Evolutionary conservation across 768 basidiomycete genomes (phyloP).

Genomic region (Rhizopogon vulgaris): DNA sequence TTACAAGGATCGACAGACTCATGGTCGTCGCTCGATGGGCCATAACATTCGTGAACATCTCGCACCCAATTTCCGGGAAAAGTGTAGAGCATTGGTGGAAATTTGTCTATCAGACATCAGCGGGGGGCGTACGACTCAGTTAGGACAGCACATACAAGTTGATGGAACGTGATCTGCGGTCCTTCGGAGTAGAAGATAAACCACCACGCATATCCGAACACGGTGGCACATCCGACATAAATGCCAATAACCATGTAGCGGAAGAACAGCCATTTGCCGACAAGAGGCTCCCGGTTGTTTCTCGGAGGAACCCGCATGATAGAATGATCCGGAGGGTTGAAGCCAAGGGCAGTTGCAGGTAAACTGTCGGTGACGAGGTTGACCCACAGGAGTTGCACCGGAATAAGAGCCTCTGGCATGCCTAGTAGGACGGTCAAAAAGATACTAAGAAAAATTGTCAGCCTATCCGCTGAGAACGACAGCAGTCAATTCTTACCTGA

Average conservation of each 20-base stretch:
- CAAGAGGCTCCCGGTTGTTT: constrained; percentile 83
- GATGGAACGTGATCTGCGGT: constrained; percentile 89
- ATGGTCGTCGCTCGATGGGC: constrained; percentile 89
- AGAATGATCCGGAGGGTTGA: constrained; percentile 94
- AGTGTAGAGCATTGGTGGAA: constrained; percentile 85
- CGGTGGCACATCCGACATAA: constrained; percentile 93
- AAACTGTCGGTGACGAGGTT: constrained; percentile 96
- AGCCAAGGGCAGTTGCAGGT: constrained; percentile 94
- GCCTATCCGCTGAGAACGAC: background rate
- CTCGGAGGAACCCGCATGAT: constrained; percentile 96
- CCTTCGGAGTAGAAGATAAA: constrained; percentile 88
- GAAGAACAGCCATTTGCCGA: constrained; percentile 93
- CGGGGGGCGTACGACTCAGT: background rate
- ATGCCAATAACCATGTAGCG: constrained; percentile 89
- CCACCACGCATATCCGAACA: constrained; percentile 99
- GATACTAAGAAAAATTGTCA: constrained; percentile 47
- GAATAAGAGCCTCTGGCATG: constrained; percentile 99
- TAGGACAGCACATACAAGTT: constrained; percentile 59
- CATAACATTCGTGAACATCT: constrained; percentile 90
- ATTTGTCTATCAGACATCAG: constrained; percentile 59
- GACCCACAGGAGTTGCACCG: constrained; percentile 97
- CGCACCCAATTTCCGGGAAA: constrained; percentile 91
- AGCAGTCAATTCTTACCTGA: constrained; percentile 40
- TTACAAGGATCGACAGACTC: constrained; percentile 93
- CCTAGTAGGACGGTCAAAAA: constrained; percentile 96